Conservation (phyloP, 148 eudicot species). For the Pouteria glomerata region DNA sequence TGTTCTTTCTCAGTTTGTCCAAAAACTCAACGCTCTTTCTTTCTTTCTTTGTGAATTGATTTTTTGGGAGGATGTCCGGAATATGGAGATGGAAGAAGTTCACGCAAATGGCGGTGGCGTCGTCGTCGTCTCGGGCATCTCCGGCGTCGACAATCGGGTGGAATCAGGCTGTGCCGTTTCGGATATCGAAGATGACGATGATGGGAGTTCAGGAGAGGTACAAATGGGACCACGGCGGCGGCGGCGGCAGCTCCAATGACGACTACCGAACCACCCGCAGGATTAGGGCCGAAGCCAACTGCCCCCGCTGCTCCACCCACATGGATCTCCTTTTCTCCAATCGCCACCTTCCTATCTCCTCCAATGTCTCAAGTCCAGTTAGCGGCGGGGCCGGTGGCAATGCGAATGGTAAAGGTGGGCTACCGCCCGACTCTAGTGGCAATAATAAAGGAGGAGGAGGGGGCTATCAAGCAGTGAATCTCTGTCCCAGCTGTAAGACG, state of each 20-base stretch:
- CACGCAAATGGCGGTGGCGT: not conserved
- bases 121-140: not conserved
- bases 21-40: not conserved
- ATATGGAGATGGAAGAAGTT: conserved; percentile 24
- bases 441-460: conserved; percentile 1
- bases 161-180: conserved; percentile 12
- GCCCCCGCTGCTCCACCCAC: conserved; percentile 69
- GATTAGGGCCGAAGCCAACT: conserved; percentile 66
- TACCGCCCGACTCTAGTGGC: not conserved
- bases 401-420: no score
- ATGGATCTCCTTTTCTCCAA: conserved; percentile 54
- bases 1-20: no score
- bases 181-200: conserved; percentile 10
- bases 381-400: no score
- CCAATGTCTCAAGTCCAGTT: conserved; percentile 3
- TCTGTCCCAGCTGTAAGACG: conserved; percentile 72
- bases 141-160: not conserved
- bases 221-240: conserved; percentile 35
- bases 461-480: conserved; percentile 42
- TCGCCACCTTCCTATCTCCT: conserved; percentile 13
- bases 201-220: conserved; percentile 37
- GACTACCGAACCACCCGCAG: conserved; percentile 20
- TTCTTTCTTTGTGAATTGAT: not conserved
- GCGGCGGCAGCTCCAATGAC: conserved; percentile 6
- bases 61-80: conserved; percentile 19